These are phyloP conservation scores for Funneliformis caledonium DNA, from an alignment of 371 early-diverging fungal genomes.

Conservation along the genomic window DNA sequence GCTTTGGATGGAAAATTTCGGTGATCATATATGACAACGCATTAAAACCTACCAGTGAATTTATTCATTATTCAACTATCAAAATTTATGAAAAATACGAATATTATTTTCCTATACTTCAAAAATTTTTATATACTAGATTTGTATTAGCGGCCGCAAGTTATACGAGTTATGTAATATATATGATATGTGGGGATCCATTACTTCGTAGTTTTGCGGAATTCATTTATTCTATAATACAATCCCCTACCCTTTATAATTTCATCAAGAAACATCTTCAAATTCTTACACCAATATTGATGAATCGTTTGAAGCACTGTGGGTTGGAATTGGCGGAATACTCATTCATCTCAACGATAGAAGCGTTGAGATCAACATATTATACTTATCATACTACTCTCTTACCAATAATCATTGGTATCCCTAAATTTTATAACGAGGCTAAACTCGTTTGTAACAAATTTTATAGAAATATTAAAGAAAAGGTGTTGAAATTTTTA, in stretches of 20 bases:
- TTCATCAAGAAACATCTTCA: background rate
- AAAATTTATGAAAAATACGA: background rate
- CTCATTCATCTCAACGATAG: background rate
- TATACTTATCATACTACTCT: background rate
- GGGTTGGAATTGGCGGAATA: background rate
- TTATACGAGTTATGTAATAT: background rate
- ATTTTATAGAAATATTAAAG: background rate
- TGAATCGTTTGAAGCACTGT: background rate
- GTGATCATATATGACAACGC: background rate
- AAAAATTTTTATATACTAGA: constrained; percentile 5
- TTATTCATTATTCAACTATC: background rate
- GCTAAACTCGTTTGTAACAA: background rate
- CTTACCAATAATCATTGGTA: background rate
- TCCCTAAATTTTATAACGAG: background rate
- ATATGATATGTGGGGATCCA: constrained; percentile 1
- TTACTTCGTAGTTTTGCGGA: background rate
- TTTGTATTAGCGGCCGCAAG: background rate
- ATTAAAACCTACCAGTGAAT: background rate
- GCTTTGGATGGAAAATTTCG: background rate
- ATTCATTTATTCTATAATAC: background rate
- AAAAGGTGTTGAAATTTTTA: background rate
- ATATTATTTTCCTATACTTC: background rate
- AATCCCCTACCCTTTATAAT: background rate
- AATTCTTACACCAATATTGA: background rate
- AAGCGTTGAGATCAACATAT: background rate